Conservation (phyloP, 2,329 filamentous ascomycete species). For the Botryotinia narcissicola region DNA sequence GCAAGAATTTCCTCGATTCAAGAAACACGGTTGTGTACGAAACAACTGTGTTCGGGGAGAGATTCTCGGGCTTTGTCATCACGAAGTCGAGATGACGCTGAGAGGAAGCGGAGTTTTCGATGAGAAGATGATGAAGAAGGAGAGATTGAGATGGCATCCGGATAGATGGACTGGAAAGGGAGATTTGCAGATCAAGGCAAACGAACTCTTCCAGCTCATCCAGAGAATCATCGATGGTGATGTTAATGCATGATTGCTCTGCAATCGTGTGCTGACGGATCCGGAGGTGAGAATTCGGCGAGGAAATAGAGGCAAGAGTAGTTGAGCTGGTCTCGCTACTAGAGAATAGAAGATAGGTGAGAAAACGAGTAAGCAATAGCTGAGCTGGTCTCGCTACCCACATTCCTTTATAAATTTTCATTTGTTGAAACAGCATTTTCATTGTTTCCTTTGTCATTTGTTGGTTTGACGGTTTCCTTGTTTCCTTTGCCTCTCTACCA, state of each 20-base stretch:
- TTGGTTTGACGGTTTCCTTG: neutral
- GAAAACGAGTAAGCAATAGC: neutral
- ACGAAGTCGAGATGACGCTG: neutral
- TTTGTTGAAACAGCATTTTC: neutral
- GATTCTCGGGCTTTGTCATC: slow-evolving; percentile 1
- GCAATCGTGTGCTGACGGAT: neutral
- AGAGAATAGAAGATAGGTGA: neutral
- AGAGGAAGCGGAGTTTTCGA: neutral
- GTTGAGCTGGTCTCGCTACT: neutral
- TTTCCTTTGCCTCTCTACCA: neutral
- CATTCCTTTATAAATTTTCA: neutral
- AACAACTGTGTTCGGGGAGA: neutral
- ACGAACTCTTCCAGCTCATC: slow-evolving; percentile 21
- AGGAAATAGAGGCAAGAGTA: neutral
- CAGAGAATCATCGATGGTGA: slow-evolving; percentile 17
- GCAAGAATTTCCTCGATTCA: neutral
- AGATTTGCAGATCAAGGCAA: neutral
- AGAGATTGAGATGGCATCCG: slow-evolving; percentile 22
- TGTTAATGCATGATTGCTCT: neutral
- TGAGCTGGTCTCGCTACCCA: neutral
- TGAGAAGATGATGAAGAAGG: slow-evolving; percentile 11
- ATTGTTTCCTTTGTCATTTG: neutral
- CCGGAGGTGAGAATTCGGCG: neutral
- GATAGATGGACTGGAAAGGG: slow-evolving; percentile 13
- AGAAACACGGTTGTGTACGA: neutral